Base-by-base conservation (phyloP, 2,329 filamentous ascomycete species). In the Venturia aucupariae region DNA sequence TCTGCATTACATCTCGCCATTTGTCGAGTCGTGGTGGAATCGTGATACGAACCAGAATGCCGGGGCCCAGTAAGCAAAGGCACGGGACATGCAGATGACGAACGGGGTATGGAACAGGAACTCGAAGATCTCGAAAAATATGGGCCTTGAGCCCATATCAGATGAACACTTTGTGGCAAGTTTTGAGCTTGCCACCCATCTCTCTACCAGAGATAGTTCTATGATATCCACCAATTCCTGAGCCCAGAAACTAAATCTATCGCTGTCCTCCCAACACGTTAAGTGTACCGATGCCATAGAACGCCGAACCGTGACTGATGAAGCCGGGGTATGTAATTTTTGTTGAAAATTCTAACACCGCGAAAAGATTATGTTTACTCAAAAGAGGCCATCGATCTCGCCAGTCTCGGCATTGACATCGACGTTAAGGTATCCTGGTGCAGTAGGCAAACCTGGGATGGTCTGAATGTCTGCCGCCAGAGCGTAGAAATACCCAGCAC, bases 381-480 rank as follows among this genome's bases (percentile, higher is more conserved):
- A 99, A 77, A 97, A 99, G 65, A 99, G 83, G 5, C 94, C 87
- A 67, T 82, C 79, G 66, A 83, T 81, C 75, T 82, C 80, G 17
- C 79, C 80, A 22, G 78, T 81, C 72, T 80, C 78, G 32, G 75
- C 71, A 68, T 82, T 77, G 54, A 87, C 82, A 69, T 97, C 93
- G 57, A 97, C 92, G 71, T 97, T 97, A 67, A 97, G 81, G 74
- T 97, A 97, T 13, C 94, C 94, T 10, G 93, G 94, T 24, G 93
- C 93, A 10, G 94, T 97, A 11, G 93, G 93, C 68, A 99, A 81
- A 67, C 94, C 94, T 17, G 94, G 94, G 68, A 99, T 99, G 1
- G 94, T 99, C 81, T 97, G 94, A 69, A 99, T 97, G 73, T 99
- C 94, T 17, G 94, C 94, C 63, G 94, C 94, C 67, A 97, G 83